Evolutionary conservation across 148 eudicot species (phyloP), one percentile per base, ranked within the genome.

Genomic region (Limonium bicolor): DNA sequence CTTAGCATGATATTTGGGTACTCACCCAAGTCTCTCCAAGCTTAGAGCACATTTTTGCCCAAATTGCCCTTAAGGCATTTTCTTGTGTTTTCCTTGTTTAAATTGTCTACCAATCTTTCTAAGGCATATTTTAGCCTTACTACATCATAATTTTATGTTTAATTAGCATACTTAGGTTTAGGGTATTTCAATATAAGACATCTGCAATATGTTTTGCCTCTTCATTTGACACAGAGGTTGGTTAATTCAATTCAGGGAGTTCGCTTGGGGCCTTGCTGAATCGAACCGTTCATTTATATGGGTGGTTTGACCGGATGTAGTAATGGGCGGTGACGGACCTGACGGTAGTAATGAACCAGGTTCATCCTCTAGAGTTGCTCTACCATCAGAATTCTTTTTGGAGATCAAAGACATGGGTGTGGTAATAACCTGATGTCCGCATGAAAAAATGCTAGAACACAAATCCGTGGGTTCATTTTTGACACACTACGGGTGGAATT

Each of bases 401-500:
- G 59, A 46, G 59, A 61, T 52, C 4, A 23, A 46, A 9, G 59
- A 19, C 1, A 55, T 46, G 7, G 62, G 71, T 1, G 14, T 60
- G 46, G 2, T 60, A 1, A 34, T 50, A 0, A 18, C 62, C 6
- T 61, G 71, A 66, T 60, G 66, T 5, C 20, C 31, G 2, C 71
- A 66, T 13, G 59, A 66, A 22, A 46, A 45, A 44, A 66, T 66
- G 40, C 36, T 66, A 4, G 5, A 13, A 19, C 66, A 66, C 27
- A 62, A 62, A n/a, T 56, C 71, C 0, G 35, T 66, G 7, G 62
- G 46, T 0, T 41, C 27, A 1, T 67, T 67, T 27, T 19, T 72
- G 12, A 67, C 67, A 2, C 78, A 67, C 3, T 60, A 62, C 14
- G 77, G 78, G 23, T 72, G 73, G 78, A 72, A 67, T 27, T 67